Conservation (phyloP, 2,329 filamentous ascomycete species). For the Epichloe sibirici region DNA sequence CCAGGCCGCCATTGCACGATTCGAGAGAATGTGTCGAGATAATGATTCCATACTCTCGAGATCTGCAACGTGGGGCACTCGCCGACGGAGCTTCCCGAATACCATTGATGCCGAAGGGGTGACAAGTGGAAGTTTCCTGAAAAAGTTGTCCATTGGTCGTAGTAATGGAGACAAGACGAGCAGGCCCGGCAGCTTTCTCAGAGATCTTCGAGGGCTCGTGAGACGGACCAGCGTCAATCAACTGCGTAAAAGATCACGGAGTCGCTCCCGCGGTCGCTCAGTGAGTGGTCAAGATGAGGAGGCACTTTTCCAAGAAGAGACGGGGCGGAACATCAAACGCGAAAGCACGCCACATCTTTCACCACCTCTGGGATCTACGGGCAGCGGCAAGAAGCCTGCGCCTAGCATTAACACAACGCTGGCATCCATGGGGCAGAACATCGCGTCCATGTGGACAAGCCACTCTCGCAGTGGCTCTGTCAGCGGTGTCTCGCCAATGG, state of each 20-base stretch:
- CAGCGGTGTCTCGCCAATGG: constrained; percentile 34
- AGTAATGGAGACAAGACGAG: constrained; percentile 25
- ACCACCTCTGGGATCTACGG: constrained; percentile 37
- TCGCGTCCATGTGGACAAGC: constrained; percentile 42
- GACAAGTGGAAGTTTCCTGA: constrained; percentile 48
- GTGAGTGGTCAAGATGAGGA: constrained; percentile 20
- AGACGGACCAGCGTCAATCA: constrained; percentile 34
- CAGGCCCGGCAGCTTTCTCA: constrained; percentile 36
- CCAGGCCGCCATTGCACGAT: constrained; percentile 40
- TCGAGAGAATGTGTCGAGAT: constrained; percentile 39
- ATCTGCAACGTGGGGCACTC: constrained; percentile 59
- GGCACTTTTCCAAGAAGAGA: constrained; percentile 9
- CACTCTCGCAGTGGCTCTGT: constrained; percentile 50
- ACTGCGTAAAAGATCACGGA: constrained; percentile 35
- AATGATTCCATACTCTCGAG: constrained; percentile 48
- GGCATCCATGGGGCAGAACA: constrained; percentile 39
- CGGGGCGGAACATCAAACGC: constrained; percentile 26
- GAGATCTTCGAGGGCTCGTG: constrained; percentile 37
- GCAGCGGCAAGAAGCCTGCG: constrained; percentile 38
- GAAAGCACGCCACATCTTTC: constrained; percentile 34
- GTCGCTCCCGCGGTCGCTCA: constrained; percentile 9
- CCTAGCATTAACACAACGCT: constrained; percentile 49
- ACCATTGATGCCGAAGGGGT: constrained; percentile 38
- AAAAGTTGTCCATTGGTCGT: constrained; percentile 44
- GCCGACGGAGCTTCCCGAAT: constrained; percentile 51